Conservation (phyloP, 768 basidiomycete genomes). For the Crucibulum laeve region DNA sequence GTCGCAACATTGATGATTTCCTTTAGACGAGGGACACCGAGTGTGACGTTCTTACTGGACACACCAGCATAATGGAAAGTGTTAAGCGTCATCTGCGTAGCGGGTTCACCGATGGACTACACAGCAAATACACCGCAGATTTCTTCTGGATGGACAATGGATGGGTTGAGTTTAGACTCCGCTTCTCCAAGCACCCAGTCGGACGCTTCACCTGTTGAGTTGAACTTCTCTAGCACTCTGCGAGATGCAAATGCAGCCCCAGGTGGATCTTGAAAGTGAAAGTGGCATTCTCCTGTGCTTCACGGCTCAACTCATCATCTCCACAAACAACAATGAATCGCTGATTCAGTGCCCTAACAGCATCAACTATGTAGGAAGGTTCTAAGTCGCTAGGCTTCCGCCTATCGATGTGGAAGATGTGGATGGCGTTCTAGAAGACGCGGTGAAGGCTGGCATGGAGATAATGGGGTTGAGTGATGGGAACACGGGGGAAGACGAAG, state of each 20-base stretch:
- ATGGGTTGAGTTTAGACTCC: conserved; percentile 93
- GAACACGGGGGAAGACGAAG: conserved; percentile 79
- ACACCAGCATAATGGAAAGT: conserved; percentile 99
- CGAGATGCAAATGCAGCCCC: conserved; percentile 82
- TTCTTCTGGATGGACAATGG: conserved; percentile 90
- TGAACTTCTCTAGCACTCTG: conserved; percentile 82
- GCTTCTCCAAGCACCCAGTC: conserved; percentile 98
- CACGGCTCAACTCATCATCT: conserved; percentile 64
- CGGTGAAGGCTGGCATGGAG: conserved; percentile 95
- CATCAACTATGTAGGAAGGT: conserved; percentile 81
- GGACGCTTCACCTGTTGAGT: conserved; percentile 89
- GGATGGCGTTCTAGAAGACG: conserved; percentile 91
- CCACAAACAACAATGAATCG: conserved; percentile 88
- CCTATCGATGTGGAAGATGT: conserved; percentile 96
- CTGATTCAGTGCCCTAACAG: conserved; percentile 68
- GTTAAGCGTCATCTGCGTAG: conserved; percentile 99
- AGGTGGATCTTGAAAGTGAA: conserved; percentile 92
- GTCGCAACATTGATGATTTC: conserved; percentile 99
- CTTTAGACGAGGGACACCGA: conserved; percentile 98
- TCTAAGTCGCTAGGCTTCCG: conserved; percentile 92
- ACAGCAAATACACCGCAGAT: conserved; percentile 99
- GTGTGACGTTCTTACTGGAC: conserved; percentile 98
- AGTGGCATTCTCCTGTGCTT: conserved; percentile 87
- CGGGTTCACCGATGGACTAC: conserved; percentile 98
- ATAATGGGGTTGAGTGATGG: conserved; percentile 71